These are phyloP conservation scores for Sugiyamaella paludigena DNA, from an alignment of 1,139 yeast genomes.

Conservation along the genomic window DNA sequence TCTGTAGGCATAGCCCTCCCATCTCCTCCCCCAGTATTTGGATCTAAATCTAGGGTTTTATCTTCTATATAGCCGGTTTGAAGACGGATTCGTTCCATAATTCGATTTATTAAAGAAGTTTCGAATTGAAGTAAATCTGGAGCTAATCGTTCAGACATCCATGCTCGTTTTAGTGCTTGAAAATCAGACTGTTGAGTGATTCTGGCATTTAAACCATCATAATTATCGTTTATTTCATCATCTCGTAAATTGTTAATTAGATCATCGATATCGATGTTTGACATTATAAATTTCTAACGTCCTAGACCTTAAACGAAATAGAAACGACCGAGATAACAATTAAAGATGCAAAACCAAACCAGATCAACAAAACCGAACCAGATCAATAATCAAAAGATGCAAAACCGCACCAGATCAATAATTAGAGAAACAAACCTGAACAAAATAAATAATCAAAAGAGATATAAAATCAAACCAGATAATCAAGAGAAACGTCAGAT, in stretches of 20 bases:
- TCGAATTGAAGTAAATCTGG: conserved; percentile 82
- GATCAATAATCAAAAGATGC: no score
- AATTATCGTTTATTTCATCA: conserved; percentile 11
- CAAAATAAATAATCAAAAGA: no score
- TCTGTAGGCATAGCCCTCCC: conserved; percentile 40
- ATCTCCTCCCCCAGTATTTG: conserved; percentile 36
- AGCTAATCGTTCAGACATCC: conserved; percentile 82
- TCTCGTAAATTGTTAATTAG: conserved; percentile 28
- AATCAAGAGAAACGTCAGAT: no score
- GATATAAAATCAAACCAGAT: no score
- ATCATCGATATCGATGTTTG: conserved; percentile 25
- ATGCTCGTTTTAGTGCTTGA: conserved; percentile 51
- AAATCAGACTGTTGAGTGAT: conserved; percentile 8
- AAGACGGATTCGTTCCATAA: conserved; percentile 56
- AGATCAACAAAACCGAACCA: no score
- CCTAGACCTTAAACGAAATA: no score
- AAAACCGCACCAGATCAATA: no score
- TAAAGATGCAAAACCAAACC: no score
- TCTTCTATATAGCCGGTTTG: conserved; percentile 67
- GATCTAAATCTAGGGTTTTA: conserved; percentile 52
- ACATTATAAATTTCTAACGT: no score
- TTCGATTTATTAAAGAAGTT: conserved; percentile 53
- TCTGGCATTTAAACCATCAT: not conserved
- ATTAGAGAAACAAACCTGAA: no score
- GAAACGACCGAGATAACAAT: no score